Percentiles rank a stretch among this genome's conserved stretches.
phyloP scores from a whole-genome alignment of 306 rosid species.

The Ziziphus jujuba region DNA sequence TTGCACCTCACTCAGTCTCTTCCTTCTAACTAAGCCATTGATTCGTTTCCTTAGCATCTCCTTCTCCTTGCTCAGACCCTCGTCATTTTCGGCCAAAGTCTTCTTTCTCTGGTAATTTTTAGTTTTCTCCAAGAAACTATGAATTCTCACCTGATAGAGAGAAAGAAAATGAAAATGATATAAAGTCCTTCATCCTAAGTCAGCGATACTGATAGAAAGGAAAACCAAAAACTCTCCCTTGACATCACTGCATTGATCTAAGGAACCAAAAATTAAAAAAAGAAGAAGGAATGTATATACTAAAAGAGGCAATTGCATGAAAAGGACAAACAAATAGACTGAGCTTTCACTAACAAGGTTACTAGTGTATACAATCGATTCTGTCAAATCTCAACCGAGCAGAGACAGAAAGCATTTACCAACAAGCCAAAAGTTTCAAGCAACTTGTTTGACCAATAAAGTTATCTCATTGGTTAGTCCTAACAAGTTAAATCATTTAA shows the following conservation, averaged over 20 bases:
- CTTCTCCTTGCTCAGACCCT: constrained; percentile 48
- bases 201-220: background rate
- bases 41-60: constrained; percentile 58
- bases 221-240: background rate
- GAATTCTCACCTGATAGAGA: constrained; percentile 57
- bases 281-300: background rate
- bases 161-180: background rate
- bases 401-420: too few relatives aligned
- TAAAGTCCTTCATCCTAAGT: background rate
- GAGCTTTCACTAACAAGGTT: background rate
- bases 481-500: too few relatives aligned
- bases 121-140: constrained; percentile 61
- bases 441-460: too few relatives aligned
- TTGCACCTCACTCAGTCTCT: constrained; percentile 54
- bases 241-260: background rate
- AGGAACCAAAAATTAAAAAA: background rate
- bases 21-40: constrained; percentile 56
- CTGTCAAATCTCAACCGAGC: too few relatives aligned
- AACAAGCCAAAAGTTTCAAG: too few relatives aligned
- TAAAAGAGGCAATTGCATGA: background rate
- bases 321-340: background rate
- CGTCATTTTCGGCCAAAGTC: constrained; percentile 39
- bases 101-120: constrained; percentile 40
- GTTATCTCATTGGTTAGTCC: too few relatives aligned
- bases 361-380: too few relatives aligned